Conservation (phyloP, 371 early-diverging fungal genomes). For the Rhizomucor pusillus region DNA sequence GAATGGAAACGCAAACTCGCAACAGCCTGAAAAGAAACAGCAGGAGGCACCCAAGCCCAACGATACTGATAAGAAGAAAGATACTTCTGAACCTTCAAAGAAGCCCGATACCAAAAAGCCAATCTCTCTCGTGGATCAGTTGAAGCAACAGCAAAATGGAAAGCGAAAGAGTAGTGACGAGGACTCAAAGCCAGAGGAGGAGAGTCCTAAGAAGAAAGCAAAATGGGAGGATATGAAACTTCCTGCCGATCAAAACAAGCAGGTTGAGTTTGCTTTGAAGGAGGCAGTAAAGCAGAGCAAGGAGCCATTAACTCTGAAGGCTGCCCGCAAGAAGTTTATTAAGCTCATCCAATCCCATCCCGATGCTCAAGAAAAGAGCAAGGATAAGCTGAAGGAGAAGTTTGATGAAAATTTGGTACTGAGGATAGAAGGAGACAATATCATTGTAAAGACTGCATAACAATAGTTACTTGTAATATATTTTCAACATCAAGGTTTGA, state of each 20-base stretch:
- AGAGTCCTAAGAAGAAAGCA: slow-evolving; percentile 23
- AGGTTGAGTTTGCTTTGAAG: slow-evolving; percentile 27
- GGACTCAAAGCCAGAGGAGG: slow-evolving; percentile 16
- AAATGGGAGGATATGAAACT: slow-evolving; percentile 27
- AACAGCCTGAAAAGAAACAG: not conserved
- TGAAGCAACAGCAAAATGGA: slow-evolving; percentile 2
- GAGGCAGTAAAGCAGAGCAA: slow-evolving; percentile 26
- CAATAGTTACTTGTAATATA: not conserved
- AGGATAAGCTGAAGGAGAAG: slow-evolving; percentile 17
- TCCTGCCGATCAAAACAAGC: slow-evolving; percentile 19
- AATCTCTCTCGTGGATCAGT: not conserved
- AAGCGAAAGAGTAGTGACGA: not conserved
- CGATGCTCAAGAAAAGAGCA: slow-evolving; percentile 15
- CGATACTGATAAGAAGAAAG: not conserved
- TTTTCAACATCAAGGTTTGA: not conserved
- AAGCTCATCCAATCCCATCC: slow-evolving; percentile 31
- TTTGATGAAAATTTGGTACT: slow-evolving; percentile 18
- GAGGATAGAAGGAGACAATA: slow-evolving; percentile 11
- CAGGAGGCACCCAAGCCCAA: not conserved
- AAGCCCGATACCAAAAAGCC: slow-evolving; percentile 5
- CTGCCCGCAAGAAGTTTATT: slow-evolving; percentile 34
- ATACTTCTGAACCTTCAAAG: slow-evolving; percentile 2
- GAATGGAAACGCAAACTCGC: slow-evolving; percentile 1
- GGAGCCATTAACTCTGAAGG: slow-evolving; percentile 24
- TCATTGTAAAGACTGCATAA: slow-evolving; percentile 12